Base-by-base conservation (phyloP, 305 asterid genomes). In the Caryopteris hybrid region DNA sequence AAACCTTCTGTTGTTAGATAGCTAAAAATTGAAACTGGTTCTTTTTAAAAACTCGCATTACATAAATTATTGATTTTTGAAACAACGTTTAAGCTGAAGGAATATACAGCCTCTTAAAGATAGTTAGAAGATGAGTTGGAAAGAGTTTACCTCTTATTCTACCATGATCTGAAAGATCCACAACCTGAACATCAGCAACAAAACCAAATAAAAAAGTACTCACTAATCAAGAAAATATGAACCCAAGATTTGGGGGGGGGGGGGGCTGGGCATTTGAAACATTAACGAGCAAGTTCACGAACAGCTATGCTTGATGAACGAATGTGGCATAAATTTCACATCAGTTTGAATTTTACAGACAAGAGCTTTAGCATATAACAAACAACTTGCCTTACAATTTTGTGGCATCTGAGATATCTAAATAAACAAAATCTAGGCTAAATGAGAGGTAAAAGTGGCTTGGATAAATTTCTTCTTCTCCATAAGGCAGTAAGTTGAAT, bases 101-200 rank as follows among this genome's bases (percentile, higher is more conserved):
- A 61, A 39, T 4, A 51, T 43, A 25, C 11, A 62, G 9, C 63
- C 43, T n/a, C 65, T 14, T 56, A 78, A 61, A 43, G 31, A 64
- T 18, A 20, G 33, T 38, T 12, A 25, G 52, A 34, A 69, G 58
- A 61, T 33, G 62, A 52, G 59, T 52, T 46, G 54, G 36, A 51
- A 51, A 66, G 50, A 43, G 50, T 59, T 45, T 85, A 92, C 98
- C 98, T 89, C 98, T 85, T 72, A 92, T 88, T 75, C 98, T 86
- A 65, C 97, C 95, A 82, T 81, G 81, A 70, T 85, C 81, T 27
- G 98, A 90, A 74, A 92, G 91, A 83, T 92, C 93, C 75, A 84
- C 92, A 65, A 88, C 97, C 98, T 92, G 74, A 58, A 70, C 53
- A 58, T 11, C 66, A 53, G 11, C 27, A 0, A 12, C 17, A 29